phyloP scores from a whole-genome alignment of 225 moss, liverwort and hornwort genomes.

The Antitrichia curtipendula region DNA sequence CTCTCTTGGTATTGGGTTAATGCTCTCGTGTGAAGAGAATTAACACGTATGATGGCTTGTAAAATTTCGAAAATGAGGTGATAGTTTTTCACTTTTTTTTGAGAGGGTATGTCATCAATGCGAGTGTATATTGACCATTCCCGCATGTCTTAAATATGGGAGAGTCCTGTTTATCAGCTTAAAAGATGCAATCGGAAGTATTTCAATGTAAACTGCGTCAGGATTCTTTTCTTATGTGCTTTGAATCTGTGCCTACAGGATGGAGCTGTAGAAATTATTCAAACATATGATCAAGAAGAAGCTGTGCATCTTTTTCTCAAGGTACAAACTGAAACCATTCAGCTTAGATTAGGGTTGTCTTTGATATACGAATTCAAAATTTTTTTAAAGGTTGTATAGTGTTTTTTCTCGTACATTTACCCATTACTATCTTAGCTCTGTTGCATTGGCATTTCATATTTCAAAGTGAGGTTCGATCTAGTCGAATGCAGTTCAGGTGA shows the following conservation, averaged over 20 bases:
- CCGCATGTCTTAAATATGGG: not conserved
- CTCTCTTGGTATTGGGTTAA: not conserved
- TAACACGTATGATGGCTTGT: not conserved
- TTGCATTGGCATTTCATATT: not conserved
- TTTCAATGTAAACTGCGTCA: not conserved
- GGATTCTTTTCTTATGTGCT: not conserved
- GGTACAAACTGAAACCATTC: not conserved
- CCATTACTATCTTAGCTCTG: not conserved
- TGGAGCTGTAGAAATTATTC: slow-evolving; percentile 16
- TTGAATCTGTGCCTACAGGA: not conserved
- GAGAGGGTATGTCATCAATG: not conserved
- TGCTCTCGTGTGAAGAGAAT: not conserved
- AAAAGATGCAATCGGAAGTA: too few species aligned
- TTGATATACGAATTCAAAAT: not conserved
- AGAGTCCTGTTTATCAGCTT: not conserved
- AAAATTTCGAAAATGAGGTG: not conserved
- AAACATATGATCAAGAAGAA: slow-evolving; percentile 7
- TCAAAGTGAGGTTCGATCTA: not conserved
- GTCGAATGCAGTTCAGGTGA: not conserved
- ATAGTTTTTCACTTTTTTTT: not conserved
- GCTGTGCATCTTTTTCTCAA: slow-evolving; percentile 27
- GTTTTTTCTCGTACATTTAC: not conserved
- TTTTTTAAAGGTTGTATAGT: not conserved
- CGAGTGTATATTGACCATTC: not conserved
- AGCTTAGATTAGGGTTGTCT: not conserved